These are phyloP conservation scores for Fistulinella prunicolor DNA, from an alignment of 768 basidiomycete species.

Conservation along the genomic window DNA sequence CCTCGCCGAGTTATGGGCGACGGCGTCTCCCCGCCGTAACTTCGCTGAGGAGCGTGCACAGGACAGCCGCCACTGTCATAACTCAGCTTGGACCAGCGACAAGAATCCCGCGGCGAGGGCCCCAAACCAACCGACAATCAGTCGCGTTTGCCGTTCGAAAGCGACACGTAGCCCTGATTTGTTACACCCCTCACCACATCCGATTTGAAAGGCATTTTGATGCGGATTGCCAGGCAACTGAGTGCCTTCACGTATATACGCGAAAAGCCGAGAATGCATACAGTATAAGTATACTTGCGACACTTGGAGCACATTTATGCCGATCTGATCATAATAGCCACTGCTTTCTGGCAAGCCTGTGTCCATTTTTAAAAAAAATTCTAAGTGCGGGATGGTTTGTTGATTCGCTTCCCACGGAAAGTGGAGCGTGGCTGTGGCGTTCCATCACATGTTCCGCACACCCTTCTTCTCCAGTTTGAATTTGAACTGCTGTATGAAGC, in stretches of 20 bases:
- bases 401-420: conserved; percentile 14
- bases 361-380: too few relatives aligned
- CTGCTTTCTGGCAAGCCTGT: too few relatives aligned
- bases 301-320: neutral
- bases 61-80: too few relatives aligned
- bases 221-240: conserved; percentile 26
- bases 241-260: conserved; percentile 14
- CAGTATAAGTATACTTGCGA: neutral
- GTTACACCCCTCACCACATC: neutral
- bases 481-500: conserved; percentile 1
- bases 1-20: too few relatives aligned
- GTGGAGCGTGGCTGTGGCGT: conserved; percentile 19
- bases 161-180: conserved; percentile 1
- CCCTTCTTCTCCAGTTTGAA: neutral
- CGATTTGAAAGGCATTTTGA: conserved; percentile 12
- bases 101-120: too few relatives aligned
- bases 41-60: too few relatives aligned
- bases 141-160: conserved; percentile 5
- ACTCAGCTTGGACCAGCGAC: too few relatives aligned
- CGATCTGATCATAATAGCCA: too few relatives aligned
- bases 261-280: conserved; percentile 1
- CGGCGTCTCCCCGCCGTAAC: too few relatives aligned
- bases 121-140: neutral
- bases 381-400: too few relatives aligned
- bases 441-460: neutral